phyloP scores from a whole-genome alignment of 1,139 yeast genomes.

The Hemisphaericaspora xylofermentans region DNA sequence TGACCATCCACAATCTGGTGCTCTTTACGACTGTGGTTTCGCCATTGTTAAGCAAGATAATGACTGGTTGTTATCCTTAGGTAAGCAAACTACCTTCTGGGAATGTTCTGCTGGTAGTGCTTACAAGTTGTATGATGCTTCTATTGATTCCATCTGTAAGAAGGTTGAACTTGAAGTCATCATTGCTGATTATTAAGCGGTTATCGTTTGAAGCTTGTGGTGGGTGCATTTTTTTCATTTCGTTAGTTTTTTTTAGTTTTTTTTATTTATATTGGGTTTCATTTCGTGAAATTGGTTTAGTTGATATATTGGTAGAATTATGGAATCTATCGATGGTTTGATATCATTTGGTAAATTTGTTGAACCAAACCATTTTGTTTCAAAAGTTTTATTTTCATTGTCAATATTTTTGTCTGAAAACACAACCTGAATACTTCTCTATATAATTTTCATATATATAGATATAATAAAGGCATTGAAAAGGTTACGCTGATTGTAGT shows the following conservation, averaged over 20 bases:
- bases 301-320: neutral
- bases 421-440: too few species aligned
- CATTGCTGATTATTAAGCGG: constrained; percentile 27
- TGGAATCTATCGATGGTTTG: neutral
- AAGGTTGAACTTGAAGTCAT: constrained; percentile 32
- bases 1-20: constrained; percentile 22
- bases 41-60: constrained; percentile 19
- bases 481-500: too few species aligned
- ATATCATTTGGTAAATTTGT: too few species aligned
- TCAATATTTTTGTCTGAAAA: too few species aligned
- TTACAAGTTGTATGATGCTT: constrained; percentile 44
- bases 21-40: constrained; percentile 10
- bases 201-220: too few species aligned
- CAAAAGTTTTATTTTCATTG: too few species aligned
- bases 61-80: constrained; percentile 22
- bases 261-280: neutral
- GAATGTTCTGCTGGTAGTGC: constrained; percentile 45
- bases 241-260: neutral
- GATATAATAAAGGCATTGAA: too few species aligned
- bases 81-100: constrained; percentile 20
- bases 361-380: too few species aligned
- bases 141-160: constrained; percentile 39
- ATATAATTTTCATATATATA: too few species aligned
- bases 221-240: neutral
- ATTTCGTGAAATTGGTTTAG: neutral